Evolutionary conservation across 306 rosid species (phyloP).

Genomic region (Inga oerstediana): DNA sequence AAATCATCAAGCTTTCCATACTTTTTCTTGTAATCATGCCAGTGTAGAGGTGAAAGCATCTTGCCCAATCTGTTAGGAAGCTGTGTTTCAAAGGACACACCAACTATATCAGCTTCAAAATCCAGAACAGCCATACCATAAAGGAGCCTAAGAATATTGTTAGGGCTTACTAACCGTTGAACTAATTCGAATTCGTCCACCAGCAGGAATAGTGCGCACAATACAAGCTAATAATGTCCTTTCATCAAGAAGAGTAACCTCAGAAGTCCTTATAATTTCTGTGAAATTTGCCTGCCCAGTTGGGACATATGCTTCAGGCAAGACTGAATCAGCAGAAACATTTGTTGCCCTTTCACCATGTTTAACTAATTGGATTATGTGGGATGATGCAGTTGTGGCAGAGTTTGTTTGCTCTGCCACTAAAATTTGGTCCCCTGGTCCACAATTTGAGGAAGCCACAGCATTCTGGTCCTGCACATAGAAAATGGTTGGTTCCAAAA

Average conservation of each 20-base stretch:
- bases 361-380: conserved; percentile 49
- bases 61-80: conserved; percentile 93
- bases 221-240: conserved; percentile 84
- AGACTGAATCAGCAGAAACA: conserved; percentile 50
- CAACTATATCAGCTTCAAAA: conserved; percentile 3
- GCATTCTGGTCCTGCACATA: conserved; percentile 57
- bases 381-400: conserved; percentile 51
- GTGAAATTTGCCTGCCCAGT: conserved; percentile 46
- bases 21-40: conserved; percentile 93
- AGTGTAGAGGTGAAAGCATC: conserved; percentile 98
- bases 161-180: conserved; percentile 73
- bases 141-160: conserved; percentile 19
- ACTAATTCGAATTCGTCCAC: conserved; percentile 84
- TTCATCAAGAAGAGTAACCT: conserved; percentile 76
- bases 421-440: conserved; percentile 51
- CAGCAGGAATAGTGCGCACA: conserved; percentile 97
- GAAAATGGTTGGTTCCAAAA: conserved; percentile 16
- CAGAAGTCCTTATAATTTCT: conserved; percentile 49
- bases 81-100: conserved; percentile 48
- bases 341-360: conserved; percentile 46
- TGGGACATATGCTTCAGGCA: conserved; percentile 59
- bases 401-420: conserved; percentile 57
- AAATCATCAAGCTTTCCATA: conserved; percentile 93
- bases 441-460: conserved; percentile 44
- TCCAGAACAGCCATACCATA: conserved; percentile 5